Evolutionary conservation across 345 rosid species (phyloP).

Genomic region (Erodium maritimum): DNA sequence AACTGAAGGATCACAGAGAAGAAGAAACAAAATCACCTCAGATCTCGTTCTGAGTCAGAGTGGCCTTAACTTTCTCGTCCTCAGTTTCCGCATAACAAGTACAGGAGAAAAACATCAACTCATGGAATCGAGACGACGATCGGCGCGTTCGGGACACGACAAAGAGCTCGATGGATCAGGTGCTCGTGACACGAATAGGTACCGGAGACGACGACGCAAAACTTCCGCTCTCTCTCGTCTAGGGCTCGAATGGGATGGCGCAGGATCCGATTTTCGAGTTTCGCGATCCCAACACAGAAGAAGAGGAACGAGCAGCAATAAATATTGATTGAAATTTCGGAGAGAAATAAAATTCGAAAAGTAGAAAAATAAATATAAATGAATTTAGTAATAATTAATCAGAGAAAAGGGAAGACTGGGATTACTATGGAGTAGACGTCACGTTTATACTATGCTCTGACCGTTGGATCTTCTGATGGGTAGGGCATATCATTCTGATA

Average conservation of each 20-base stretch:
- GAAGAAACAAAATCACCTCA: not conserved
- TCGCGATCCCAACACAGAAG: slow-evolving; percentile 9
- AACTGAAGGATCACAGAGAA: not conserved
- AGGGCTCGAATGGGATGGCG: not conserved
- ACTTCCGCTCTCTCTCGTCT: slow-evolving; percentile 2
- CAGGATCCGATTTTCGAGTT: slow-evolving; percentile 24
- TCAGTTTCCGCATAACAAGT: not conserved
- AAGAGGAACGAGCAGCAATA: slow-evolving; percentile 1
- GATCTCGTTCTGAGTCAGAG: not conserved
- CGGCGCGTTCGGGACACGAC: too few relatives aligned
- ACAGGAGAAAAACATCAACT: not conserved
- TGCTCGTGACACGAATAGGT: too few relatives aligned
- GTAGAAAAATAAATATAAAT: too few relatives aligned
- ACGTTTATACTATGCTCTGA: not conserved
- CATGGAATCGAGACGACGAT: not conserved
- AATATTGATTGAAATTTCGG: not conserved
- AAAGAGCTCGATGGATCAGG: too few relatives aligned
- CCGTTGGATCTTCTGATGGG: slow-evolving; percentile 6
- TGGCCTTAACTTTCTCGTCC: not conserved
- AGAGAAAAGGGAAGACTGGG: not conserved
- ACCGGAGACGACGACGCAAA: too few relatives aligned
- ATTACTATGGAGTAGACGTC: not conserved
- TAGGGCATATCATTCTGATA: not conserved
- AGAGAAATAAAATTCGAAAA: not conserved
- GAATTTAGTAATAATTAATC: not conserved